A percentile compares a stretch with the other conserved stretches of the same genome.
Evolutionary conservation across 768 basidiomycete genomes (phyloP).

Genomic region (Russula sp.): DNA sequence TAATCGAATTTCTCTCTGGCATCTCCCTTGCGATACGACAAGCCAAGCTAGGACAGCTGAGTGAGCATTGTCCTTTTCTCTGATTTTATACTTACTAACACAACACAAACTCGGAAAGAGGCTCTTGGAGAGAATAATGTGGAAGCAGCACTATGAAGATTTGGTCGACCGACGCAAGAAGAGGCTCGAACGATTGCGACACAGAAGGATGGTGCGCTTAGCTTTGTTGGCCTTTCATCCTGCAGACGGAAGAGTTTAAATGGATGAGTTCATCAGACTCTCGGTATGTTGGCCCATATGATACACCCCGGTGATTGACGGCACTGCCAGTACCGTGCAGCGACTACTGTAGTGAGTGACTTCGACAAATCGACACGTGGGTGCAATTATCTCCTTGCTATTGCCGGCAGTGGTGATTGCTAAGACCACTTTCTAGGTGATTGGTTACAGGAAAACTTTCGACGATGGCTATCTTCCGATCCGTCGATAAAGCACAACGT

Average conservation of each 20-base stretch:
- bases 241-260: neutral
- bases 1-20: too few relatives aligned
- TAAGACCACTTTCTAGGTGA: too few relatives aligned
- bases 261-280: neutral
- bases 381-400: too few relatives aligned
- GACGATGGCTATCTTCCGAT: neutral
- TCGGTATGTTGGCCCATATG: neutral
- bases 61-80: too few relatives aligned
- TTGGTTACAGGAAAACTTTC: neutral
- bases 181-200: neutral
- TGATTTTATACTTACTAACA: too few relatives aligned
- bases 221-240: neutral
- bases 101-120: neutral
- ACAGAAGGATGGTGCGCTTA: neutral
- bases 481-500: neutral
- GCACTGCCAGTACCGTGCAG: neutral
- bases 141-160: neutral
- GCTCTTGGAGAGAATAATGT: neutral
- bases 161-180: neutral
- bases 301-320: neutral
- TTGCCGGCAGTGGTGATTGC: too few relatives aligned
- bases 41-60: too few relatives aligned
- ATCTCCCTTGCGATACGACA: too few relatives aligned
- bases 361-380: neutral
- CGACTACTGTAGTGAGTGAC: neutral